Conservation (phyloP, 805 yeast species). For the Candida patagonica region DNA sequence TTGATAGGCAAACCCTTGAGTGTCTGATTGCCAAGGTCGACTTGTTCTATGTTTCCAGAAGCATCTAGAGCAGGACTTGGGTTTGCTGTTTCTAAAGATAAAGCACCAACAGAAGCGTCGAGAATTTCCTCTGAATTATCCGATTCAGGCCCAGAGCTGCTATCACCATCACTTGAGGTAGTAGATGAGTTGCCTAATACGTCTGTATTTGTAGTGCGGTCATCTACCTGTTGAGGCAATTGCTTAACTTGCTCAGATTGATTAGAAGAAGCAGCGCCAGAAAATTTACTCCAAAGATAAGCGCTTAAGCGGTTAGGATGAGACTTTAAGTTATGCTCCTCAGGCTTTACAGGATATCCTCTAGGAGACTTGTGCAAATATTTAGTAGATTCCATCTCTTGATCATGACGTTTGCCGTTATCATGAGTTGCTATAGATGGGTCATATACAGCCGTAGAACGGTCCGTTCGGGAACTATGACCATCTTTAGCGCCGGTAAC, state of each 20-base stretch:
- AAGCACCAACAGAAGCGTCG: neutral
- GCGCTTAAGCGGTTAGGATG: neutral
- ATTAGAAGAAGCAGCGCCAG: neutral
- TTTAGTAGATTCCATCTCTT: constrained; percentile 8
- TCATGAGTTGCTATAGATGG: too few species aligned
- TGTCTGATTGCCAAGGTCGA: too few species aligned
- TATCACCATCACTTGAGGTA: neutral
- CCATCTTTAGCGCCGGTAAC: neutral
- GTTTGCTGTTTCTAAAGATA: too few species aligned
- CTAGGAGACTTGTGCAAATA: constrained; percentile 16
- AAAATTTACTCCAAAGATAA: constrained; percentile 1
- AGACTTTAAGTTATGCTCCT: neutral
- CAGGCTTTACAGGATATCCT: constrained; percentile 7
- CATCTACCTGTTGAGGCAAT: too few species aligned
- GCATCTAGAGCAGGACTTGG: too few species aligned
- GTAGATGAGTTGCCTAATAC: neutral
- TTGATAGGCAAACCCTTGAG: too few species aligned
- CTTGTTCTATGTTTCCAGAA: too few species aligned
- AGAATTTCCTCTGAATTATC: neutral
- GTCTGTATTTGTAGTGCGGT: too few species aligned
- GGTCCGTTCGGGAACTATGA: too few species aligned
- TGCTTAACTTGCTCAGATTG: too few species aligned
- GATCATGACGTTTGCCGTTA: neutral
- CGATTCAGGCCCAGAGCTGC: neutral
- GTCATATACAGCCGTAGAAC: too few species aligned